These are phyloP conservation scores for Forsythia viridissima DNA, from an alignment of 257 asterid species.

Conservation along the genomic window DNA sequence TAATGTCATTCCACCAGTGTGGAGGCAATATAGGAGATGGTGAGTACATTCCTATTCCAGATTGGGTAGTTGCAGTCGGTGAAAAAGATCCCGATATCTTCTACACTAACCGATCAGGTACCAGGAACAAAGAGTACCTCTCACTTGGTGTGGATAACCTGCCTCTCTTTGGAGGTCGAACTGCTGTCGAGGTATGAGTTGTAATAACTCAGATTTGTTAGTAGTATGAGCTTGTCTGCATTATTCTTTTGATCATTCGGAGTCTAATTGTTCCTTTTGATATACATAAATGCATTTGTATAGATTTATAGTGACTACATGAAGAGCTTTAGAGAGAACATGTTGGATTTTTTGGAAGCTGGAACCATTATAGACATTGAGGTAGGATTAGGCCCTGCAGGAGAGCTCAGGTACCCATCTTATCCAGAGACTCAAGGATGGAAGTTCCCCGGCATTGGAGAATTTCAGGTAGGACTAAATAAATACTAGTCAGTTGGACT, in stretches of 20 bases:
- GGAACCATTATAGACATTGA: conserved; percentile 71
- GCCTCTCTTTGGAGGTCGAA: conserved; percentile 68
- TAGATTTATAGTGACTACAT: conserved; percentile 81
- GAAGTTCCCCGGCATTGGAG: conserved; percentile 87
- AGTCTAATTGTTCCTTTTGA: conserved; percentile 1
- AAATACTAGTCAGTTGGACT: neutral
- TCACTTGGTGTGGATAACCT: conserved; percentile 72
- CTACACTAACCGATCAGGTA: conserved; percentile 61
- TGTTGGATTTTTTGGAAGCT: conserved; percentile 53
- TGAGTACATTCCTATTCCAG: conserved; percentile 62
- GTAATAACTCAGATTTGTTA: neutral
- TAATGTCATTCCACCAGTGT: conserved; percentile 93
- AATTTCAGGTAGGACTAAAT: conserved; percentile 58
- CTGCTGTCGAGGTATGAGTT: conserved; percentile 61
- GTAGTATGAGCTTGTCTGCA: neutral
- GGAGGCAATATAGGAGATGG: conserved; percentile 83
- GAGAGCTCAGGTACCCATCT: conserved; percentile 86
- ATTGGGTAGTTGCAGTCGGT: conserved; percentile 62
- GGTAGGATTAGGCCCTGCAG: conserved; percentile 90
- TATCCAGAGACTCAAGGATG: conserved; percentile 77
- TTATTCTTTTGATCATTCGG: neutral
- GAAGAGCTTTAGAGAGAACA: conserved; percentile 69
- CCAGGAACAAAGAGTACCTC: conserved; percentile 56
- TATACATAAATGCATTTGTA: neutral
- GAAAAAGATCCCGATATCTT: conserved; percentile 57